Percentiles rank a stretch among this genome's conserved stretches.
These are phyloP conservation scores for Phialophora chinensis DNA, from an alignment of 2,329 filamentous ascomycete genomes.

Conservation along the genomic window DNA sequence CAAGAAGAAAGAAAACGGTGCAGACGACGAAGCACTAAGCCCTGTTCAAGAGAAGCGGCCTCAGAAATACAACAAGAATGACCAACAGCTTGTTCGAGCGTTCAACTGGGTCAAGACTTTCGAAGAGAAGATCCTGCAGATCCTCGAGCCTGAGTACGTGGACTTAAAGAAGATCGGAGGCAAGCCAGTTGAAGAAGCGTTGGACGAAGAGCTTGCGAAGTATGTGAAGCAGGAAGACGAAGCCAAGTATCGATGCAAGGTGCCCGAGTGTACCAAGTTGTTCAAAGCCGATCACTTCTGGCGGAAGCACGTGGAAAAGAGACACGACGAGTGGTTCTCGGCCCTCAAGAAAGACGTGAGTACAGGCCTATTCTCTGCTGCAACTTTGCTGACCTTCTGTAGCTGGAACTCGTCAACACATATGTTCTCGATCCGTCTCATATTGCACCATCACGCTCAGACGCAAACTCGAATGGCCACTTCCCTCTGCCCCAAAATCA, in stretches of 20 bases:
- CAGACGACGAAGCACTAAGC: slow-evolving; percentile 68
- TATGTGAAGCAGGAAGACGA: slow-evolving; percentile 97
- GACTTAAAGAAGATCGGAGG: slow-evolving; percentile 92
- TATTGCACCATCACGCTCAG: slow-evolving; percentile 89
- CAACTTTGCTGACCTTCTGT: slow-evolving; percentile 44
- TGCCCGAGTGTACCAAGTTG: slow-evolving; percentile 92
- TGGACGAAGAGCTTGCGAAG: slow-evolving; percentile 84
- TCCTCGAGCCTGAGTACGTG: slow-evolving; percentile 85
- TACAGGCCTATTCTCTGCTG: slow-evolving; percentile 35
- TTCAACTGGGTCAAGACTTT: slow-evolving; percentile 99
- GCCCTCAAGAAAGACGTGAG: slow-evolving; percentile 81
- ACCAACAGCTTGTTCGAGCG: slow-evolving; percentile 89
- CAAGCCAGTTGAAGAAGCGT: slow-evolving; percentile 80
- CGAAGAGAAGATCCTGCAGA: slow-evolving; percentile 92
- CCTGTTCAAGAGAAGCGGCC: slow-evolving; percentile 71
- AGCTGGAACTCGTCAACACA: slow-evolving; percentile 89
- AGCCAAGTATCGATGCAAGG: slow-evolving; percentile 94
- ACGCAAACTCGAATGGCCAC: slow-evolving; percentile 94
- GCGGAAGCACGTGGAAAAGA: slow-evolving; percentile 97
- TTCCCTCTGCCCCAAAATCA: slow-evolving; percentile 83
- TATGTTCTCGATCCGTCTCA: slow-evolving; percentile 95
- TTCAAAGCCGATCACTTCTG: slow-evolving; percentile 98
- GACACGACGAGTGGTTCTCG: slow-evolving; percentile 86
- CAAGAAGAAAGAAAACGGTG: slow-evolving; percentile 73
- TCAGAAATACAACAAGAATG: slow-evolving; percentile 74